phyloP scores from a whole-genome alignment of 2,329 filamentous ascomycete genomes.

The Phaeosphaeriaceae sp. region DNA sequence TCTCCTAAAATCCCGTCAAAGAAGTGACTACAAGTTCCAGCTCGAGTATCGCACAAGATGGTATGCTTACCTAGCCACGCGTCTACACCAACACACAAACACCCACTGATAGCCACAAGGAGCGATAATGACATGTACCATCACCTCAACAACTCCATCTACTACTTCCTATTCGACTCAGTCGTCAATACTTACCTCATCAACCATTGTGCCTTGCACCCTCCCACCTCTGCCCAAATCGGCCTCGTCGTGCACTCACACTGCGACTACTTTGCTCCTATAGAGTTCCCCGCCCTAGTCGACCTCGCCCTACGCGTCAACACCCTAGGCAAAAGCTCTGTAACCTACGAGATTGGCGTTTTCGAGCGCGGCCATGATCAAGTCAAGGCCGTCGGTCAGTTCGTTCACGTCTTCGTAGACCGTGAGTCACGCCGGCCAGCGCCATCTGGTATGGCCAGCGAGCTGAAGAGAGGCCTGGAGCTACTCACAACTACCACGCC shows the following conservation, averaged over 20 bases:
- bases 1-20: slow-evolving; percentile 63
- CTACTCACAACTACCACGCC: slow-evolving; percentile 28
- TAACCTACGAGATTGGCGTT: slow-evolving; percentile 87
- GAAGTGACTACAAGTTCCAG: slow-evolving; percentile 77
- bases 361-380: slow-evolving; percentile 76
- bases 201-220: slow-evolving; percentile 74
- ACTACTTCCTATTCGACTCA: slow-evolving; percentile 87
- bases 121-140: slow-evolving; percentile 94
- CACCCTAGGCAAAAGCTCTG: slow-evolving; percentile 83
- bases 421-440: slow-evolving; percentile 72
- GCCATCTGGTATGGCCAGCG: slow-evolving; percentile 66
- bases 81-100: neutral
- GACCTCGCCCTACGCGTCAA: slow-evolving; percentile 83
- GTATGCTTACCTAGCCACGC: slow-evolving; percentile 55
- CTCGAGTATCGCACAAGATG: slow-evolving; percentile 88
- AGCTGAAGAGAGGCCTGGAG: slow-evolving; percentile 57
- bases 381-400: slow-evolving; percentile 84
- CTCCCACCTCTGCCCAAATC: slow-evolving; percentile 72
- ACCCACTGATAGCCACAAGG: slow-evolving; percentile 51
- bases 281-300: slow-evolving; percentile 80
- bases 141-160: slow-evolving; percentile 90
- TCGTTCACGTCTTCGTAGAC: slow-evolving; percentile 89
- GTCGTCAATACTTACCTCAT: slow-evolving; percentile 90
- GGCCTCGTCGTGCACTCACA: slow-evolving; percentile 85
- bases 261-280: slow-evolving; percentile 82